Percentiles rank a stretch among this genome's conserved stretches.
Conservation (phyloP, 352 stramenopile species). For the Phytophthora cactorum region DNA sequence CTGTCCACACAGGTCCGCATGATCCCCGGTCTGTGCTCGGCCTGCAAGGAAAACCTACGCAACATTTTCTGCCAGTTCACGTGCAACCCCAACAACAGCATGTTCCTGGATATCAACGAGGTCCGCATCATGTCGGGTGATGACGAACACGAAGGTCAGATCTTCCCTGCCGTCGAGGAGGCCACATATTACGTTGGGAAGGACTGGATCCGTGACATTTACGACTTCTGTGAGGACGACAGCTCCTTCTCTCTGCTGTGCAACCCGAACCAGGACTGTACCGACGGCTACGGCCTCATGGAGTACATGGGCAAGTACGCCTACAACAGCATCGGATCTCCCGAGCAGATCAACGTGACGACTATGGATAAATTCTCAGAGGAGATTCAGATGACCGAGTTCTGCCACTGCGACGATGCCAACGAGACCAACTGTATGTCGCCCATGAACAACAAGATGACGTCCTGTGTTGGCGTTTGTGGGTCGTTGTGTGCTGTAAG, state of each 20-base stretch:
- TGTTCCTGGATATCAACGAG: constrained; percentile 64
- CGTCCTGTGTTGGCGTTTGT: constrained; percentile 58
- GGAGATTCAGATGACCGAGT: constrained; percentile 37
- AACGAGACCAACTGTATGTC: constrained; percentile 53
- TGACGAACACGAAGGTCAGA: constrained; percentile 37
- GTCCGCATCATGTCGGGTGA: constrained; percentile 58
- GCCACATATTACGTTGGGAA: constrained; percentile 65
- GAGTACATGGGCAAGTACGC: constrained; percentile 71
- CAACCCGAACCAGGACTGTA: constrained; percentile 59
- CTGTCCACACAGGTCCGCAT: constrained; percentile 64
- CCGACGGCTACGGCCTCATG: constrained; percentile 59
- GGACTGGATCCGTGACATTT: constrained; percentile 71
- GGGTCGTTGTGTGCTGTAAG: constrained; percentile 56
- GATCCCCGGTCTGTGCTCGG: constrained; percentile 61
- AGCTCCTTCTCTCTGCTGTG: constrained; percentile 63
- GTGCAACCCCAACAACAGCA: constrained; percentile 69
- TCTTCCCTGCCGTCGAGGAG: constrained; percentile 64
- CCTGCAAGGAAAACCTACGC: constrained; percentile 70
- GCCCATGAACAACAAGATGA: constrained; percentile 55
- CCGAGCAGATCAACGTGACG: constrained; percentile 67
- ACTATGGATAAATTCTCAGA: constrained; percentile 43
- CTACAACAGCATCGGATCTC: constrained; percentile 63
- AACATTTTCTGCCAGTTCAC: constrained; percentile 74
- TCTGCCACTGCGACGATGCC: constrained; percentile 50
- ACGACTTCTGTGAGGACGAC: constrained; percentile 68